These are phyloP conservation scores for Phytopythium boreale DNA, from an alignment of 352 stramenopile species.

Conservation along the genomic window DNA sequence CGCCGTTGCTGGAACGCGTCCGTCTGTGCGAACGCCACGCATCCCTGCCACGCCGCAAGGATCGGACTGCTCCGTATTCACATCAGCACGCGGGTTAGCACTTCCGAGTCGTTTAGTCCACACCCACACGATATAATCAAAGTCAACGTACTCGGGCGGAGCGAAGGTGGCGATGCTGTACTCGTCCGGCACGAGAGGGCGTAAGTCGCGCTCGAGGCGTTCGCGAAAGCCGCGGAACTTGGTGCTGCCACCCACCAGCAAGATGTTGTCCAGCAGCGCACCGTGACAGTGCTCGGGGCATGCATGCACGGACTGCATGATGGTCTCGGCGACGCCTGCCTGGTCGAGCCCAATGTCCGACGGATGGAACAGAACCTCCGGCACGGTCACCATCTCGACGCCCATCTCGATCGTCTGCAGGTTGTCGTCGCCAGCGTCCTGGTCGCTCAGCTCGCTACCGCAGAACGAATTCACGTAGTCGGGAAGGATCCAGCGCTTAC, in stretches of 20 bases:
- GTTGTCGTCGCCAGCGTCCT: slow-evolving; percentile 20
- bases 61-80: slow-evolving; percentile 38
- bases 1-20: slow-evolving; percentile 22
- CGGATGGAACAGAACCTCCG: slow-evolving; percentile 91
- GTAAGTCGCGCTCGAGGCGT: slow-evolving; percentile 63
- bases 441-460: slow-evolving; percentile 27
- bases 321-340: slow-evolving; percentile 77
- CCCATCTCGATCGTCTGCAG: slow-evolving; percentile 81
- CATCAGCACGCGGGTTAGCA: slow-evolving; percentile 7
- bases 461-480: slow-evolving; percentile 77
- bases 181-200: slow-evolving; percentile 49
- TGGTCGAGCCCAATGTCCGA: slow-evolving; percentile 90
- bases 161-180: slow-evolving; percentile 39
- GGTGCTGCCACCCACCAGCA: slow-evolving; percentile 86
- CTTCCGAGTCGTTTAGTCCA: background rate
- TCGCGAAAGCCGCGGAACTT: slow-evolving; percentile 84
- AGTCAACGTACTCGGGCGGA: slow-evolving; percentile 49
- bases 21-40: slow-evolving; percentile 33
- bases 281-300: slow-evolving; percentile 71
- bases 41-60: slow-evolving; percentile 53
- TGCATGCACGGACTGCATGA: slow-evolving; percentile 79
- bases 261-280: slow-evolving; percentile 84
- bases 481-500: slow-evolving; percentile 74
- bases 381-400: slow-evolving; percentile 86
- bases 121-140: too few relatives aligned